A percentile compares a stretch with the other conserved stretches of the same genome.
These are phyloP conservation scores for Fusarium vanettenii DNA, from an alignment of 2,329 filamentous ascomycete genomes.

Conservation along the genomic window DNA sequence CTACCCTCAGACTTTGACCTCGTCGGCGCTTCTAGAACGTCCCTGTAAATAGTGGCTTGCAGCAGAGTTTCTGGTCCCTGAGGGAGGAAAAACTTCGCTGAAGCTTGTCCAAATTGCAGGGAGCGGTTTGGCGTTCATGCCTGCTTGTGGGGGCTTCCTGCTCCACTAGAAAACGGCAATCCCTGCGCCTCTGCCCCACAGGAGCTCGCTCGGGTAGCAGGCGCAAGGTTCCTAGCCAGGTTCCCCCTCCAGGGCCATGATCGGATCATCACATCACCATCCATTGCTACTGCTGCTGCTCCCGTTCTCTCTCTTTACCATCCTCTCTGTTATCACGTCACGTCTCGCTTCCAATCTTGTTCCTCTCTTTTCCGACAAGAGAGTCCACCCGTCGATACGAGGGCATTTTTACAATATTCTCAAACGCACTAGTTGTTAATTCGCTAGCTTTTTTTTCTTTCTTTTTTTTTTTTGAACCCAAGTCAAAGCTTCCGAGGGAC, in stretches of 20 bases:
- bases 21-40: slow-evolving; percentile 33
- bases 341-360: slow-evolving; percentile 14
- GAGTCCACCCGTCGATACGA: not conserved
- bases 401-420: not conserved
- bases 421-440: not conserved
- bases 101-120: slow-evolving; percentile 23
- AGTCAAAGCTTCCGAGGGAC: slow-evolving; percentile 4
- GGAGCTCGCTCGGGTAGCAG: slow-evolving; percentile 31
- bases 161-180: slow-evolving; percentile 8
- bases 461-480: not conserved
- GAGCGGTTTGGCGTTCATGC: slow-evolving; percentile 26
- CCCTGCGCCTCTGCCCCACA: slow-evolving; percentile 26
- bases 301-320: slow-evolving; percentile 1
- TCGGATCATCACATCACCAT: slow-evolving; percentile 40
- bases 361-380: not conserved
- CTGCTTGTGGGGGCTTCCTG: slow-evolving; percentile 9
- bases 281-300: not conserved
- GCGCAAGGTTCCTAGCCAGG: slow-evolving; percentile 1
- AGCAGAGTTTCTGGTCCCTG: slow-evolving; percentile 34
- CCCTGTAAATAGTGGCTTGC: slow-evolving; percentile 25
- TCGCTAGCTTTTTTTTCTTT: slow-evolving; percentile 12
- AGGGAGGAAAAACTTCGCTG: slow-evolving; percentile 5
- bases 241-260: slow-evolving; percentile 30
- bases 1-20: not conserved
- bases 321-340: slow-evolving; percentile 22